A percentile compares a stretch with the other conserved stretches of the same genome.
Conservation (phyloP, 306 rosid species). For the Dryas octopetala region DNA sequence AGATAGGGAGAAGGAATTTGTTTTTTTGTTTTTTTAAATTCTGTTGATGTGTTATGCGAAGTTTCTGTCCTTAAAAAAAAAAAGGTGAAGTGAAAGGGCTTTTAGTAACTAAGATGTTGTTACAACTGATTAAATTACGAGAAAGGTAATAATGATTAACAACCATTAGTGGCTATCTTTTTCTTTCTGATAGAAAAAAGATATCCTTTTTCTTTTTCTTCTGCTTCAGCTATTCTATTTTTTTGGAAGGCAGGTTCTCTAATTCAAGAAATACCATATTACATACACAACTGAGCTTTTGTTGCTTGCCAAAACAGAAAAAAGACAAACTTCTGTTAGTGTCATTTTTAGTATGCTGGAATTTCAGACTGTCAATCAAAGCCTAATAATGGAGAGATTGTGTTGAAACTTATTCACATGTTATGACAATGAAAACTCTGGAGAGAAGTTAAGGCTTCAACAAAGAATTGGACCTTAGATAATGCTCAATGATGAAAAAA, state of each 20-base stretch:
- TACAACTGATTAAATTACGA: not conserved
- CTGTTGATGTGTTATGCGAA: not conserved
- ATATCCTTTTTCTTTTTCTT: too few relatives aligned
- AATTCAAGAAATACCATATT: not conserved
- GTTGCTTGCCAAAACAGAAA: not conserved
- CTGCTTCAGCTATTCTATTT: not conserved
- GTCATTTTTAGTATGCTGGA: not conserved
- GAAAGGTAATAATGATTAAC: slow-evolving; percentile 8
- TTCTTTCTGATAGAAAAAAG: too few relatives aligned
- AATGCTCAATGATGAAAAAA: not conserved
- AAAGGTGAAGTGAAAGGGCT: not conserved
- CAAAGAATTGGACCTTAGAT: not conserved
- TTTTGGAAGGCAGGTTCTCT: too few relatives aligned
- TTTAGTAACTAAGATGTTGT: not conserved
- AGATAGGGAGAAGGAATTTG: not conserved
- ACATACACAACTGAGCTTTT: not conserved
- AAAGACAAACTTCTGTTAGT: not conserved
- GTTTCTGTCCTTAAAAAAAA: not conserved
- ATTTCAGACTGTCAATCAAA: not conserved
- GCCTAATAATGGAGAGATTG: not conserved
- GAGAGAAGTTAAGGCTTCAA: not conserved
- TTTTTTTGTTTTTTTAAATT: not conserved
- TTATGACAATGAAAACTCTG: not conserved
- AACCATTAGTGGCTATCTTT: not conserved
- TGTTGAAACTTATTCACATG: not conserved